Evolutionary conservation across 352 stramenopile species (phyloP).

Genomic region (Phytophthora hybrid): DNA sequence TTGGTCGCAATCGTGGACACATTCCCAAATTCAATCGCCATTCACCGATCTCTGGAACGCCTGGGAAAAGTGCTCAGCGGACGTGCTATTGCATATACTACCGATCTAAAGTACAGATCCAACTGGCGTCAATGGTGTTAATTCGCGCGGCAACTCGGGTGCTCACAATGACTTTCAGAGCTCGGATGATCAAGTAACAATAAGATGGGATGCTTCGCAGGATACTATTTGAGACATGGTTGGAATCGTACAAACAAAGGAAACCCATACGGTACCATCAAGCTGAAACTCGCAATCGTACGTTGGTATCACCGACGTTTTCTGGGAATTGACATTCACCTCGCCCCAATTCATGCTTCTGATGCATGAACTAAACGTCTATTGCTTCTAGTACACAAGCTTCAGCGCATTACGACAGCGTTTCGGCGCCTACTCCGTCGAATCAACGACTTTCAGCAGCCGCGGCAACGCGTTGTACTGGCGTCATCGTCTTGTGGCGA

Average conservation of each 20-base stretch:
- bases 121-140: conserved; percentile 15
- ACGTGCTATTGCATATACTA: not conserved
- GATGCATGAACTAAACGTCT: conserved; percentile 29
- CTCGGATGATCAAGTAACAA: conserved; percentile 1
- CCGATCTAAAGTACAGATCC: conserved; percentile 2
- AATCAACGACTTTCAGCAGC: not conserved
- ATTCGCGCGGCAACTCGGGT: not conserved
- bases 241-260: conserved; percentile 18
- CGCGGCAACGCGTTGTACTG: conserved; percentile 26
- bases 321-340: not conserved
- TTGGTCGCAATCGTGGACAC: conserved; percentile 21
- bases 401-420: conserved; percentile 30
- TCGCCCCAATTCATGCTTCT: conserved; percentile 22
- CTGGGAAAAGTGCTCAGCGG: conserved; percentile 14
- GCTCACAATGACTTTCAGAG: conserved; percentile 10
- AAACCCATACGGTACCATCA: conserved; percentile 29
- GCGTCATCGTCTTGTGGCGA: too few species aligned
- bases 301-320: conserved; percentile 30
- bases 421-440: conserved; percentile 27
- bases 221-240: conserved; percentile 23
- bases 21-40: conserved; percentile 12
- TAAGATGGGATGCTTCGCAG: conserved; percentile 24
- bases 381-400: conserved; percentile 28
- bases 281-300: conserved; percentile 27
- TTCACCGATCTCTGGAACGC: conserved; percentile 24